Base-by-base conservation (phyloP, 257 asterid genomes). In the Solanum medicagineum region DNA sequence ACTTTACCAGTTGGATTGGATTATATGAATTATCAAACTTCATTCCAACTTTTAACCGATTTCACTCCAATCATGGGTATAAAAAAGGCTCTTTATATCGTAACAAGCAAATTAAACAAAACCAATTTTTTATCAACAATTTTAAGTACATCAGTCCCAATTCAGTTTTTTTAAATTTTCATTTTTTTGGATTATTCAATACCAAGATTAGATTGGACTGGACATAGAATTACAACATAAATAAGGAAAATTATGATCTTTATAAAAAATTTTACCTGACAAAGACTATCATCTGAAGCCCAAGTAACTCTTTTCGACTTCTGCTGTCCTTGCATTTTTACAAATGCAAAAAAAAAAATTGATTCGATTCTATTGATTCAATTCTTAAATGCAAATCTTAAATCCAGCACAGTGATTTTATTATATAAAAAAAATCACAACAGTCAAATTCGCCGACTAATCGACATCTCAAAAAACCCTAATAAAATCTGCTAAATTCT, bases 251-350 rank as follows among this genome's bases (percentile, higher is more conserved):
- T 60, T 77, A 36, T 55, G 79, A 85, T 73, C 87, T 85, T 86
- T 87, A 42, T 42, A 85, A 65, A 81, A 84, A 49, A 86, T 89
- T 47, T 75, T 94, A 96, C 98, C 99, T 96, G 99, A 96, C 97
- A 94, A 85, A 96, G 98, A 91, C 92, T 94, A 89, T 89, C 95
- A 92, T 93, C 98, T 85, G 99, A 89, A 83, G 99, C 97, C 98
- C 98, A 96, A 65, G 92, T 81, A 89, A 96, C 96, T 92, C 91
- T 92, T 92, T 95, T 96, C 89, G 98, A 91, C 92, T 95, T 95
- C 95, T 87, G 89, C 97, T 92, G 90, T 90, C 97, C 89, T 94
- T 98, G 90, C 99, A 96, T 96, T 85, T 88, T 93, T 86, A 88
- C 82, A 75, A 75, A 75, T 49, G 86, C 40, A 91, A 86, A 84